A percentile compares a stretch with the other conserved stretches of the same genome.
These are phyloP conservation scores for Suillus subaureus DNA, from an alignment of 768 basidiomycete species.

Conservation along the genomic window DNA sequence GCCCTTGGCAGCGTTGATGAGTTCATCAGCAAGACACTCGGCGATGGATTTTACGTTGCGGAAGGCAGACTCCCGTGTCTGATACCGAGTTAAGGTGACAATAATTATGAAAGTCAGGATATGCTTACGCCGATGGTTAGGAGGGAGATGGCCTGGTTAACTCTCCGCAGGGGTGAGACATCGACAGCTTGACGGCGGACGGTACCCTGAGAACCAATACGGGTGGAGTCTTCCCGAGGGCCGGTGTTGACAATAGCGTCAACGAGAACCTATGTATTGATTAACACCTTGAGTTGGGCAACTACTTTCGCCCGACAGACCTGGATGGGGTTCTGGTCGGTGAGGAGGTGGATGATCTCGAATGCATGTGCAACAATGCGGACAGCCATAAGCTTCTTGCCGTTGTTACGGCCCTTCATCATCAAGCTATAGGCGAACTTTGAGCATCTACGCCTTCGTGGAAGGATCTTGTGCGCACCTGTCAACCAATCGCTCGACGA, in stretches of 20 bases:
- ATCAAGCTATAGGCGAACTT: conserved; percentile 65
- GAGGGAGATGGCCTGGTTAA: conserved; percentile 96
- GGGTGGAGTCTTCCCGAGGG: conserved; percentile 98
- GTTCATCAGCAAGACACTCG: conserved; percentile 98
- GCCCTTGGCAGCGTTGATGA: conserved; percentile 99
- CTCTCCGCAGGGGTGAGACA: conserved; percentile 96
- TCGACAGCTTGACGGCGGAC: conserved; percentile 99
- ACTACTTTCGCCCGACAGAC: conserved; percentile 43
- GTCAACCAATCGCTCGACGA: conserved; percentile 99
- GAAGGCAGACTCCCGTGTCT: conserved; percentile 99
- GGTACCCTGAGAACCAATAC: conserved; percentile 99
- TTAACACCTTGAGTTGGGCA: not conserved
- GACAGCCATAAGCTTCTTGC: conserved; percentile 98
- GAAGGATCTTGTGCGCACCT: conserved; percentile 51
- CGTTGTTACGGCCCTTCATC: conserved; percentile 99
- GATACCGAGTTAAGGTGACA: conserved; percentile 11
- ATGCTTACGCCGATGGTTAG: conserved; percentile 90
- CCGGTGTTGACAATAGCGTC: conserved; percentile 99
- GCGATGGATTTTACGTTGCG: conserved; percentile 99
- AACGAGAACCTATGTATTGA: conserved; percentile 71
- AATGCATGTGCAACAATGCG: conserved; percentile 99
- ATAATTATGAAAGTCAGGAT: not conserved
- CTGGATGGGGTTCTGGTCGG: conserved; percentile 99
- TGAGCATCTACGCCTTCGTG: conserved; percentile 7
- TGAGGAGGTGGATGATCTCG: conserved; percentile 99